Percentiles rank a stretch among this genome's conserved stretches.
These are phyloP conservation scores for Lodderomyces jiufengensis DNA, from an alignment of 1,139 yeast genomes.

Conservation along the genomic window DNA sequence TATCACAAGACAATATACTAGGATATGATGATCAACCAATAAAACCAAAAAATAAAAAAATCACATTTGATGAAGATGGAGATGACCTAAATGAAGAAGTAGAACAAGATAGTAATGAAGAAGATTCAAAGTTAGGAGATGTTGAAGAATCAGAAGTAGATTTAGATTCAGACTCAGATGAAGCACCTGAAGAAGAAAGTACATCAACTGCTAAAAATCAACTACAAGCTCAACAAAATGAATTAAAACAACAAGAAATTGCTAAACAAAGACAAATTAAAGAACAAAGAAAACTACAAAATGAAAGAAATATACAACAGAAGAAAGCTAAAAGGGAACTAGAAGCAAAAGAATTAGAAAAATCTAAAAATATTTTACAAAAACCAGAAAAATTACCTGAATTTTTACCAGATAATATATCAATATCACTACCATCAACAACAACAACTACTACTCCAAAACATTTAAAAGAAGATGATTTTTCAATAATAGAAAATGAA, in stretches of 20 bases:
- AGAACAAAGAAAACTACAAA: constrained; percentile 22
- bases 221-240: constrained; percentile 34
- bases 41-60: constrained; percentile 4
- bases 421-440: not conserved
- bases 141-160: constrained; percentile 14
- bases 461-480: too few relatives aligned
- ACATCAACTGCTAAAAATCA: constrained; percentile 27
- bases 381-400: constrained; percentile 42
- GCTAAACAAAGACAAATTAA: constrained; percentile 24
- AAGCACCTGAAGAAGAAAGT: constrained; percentile 50
- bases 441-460: constrained; percentile 20
- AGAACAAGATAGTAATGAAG: constrained; percentile 1
- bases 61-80: constrained; percentile 7
- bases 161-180: constrained; percentile 29
- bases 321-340: constrained; percentile 48
- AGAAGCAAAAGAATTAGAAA: constrained; percentile 19
- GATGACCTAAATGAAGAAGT: constrained; percentile 14
- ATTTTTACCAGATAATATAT: constrained; percentile 42
- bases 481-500: too few relatives aligned
- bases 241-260: constrained; percentile 23
- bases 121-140: constrained; percentile 4
- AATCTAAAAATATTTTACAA: too few relatives aligned
- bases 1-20: constrained; percentile 6
- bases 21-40: constrained; percentile 3
- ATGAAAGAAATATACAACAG: constrained; percentile 48